A percentile compares a stretch with the other conserved stretches of the same genome.
phyloP scores from a whole-genome alignment of 2,329 filamentous ascomycete species.

The Herpomyces periplanetae region DNA sequence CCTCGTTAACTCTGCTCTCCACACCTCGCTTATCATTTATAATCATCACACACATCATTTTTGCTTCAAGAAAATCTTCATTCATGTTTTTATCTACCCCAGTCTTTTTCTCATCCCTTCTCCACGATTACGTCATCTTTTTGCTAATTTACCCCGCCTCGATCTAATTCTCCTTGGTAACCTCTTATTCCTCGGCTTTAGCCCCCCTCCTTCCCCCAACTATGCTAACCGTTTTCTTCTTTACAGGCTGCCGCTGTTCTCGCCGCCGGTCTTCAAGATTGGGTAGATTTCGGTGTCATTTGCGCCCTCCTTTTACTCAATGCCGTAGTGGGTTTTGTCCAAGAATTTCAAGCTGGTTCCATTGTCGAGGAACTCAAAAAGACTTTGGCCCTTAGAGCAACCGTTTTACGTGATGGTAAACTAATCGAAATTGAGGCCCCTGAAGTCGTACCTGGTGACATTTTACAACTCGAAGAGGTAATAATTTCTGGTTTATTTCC shows the following conservation, averaged over 20 bases:
- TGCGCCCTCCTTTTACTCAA: conserved; percentile 47
- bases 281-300: conserved; percentile 80
- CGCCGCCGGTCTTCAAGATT: conserved; percentile 45
- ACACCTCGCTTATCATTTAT: no score
- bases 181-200: no score
- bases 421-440: conserved; percentile 42
- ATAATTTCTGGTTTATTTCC: conserved; percentile 3
- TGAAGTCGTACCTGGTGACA: conserved; percentile 58
- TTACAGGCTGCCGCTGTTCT: conserved; percentile 27
- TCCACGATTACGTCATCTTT: no score
- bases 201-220: no score
- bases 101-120: no score
- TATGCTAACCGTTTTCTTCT: conserved; percentile 3
- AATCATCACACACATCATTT: no score
- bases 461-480: conserved; percentile 46
- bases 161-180: no score
- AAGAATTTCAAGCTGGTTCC: conserved; percentile 59
- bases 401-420: conserved; percentile 40
- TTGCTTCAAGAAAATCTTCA: no score
- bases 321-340: conserved; percentile 46
- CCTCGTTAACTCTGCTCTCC: no score
- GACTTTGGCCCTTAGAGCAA: conserved; percentile 51
- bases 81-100: no score
- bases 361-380: conserved; percentile 75
- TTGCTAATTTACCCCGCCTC: no score